Base-by-base conservation (phyloP, 129 eudicot genomes). In the Apium graveolens region DNA sequence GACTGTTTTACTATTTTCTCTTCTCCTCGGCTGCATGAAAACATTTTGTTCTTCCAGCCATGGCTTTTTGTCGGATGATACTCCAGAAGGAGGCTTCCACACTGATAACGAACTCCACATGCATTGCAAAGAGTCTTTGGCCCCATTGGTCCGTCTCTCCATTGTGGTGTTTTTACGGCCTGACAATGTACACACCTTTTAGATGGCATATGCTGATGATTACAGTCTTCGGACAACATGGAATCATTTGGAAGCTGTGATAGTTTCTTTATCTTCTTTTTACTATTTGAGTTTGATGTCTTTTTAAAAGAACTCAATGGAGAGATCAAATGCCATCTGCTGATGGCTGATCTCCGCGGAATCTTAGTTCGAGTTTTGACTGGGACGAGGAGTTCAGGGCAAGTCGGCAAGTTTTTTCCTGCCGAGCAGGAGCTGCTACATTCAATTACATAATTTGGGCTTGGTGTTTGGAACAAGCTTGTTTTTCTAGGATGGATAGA, bases 371-470 rank as follows among this genome's bases (percentile, higher is more conserved):
- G 84, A 68, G 88, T 69, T 81, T 85, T 86, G 18, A 81, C 91
- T 0, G 89, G 90, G 60, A 83, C 65, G 24, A 70, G 75, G 71
- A 81, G 77, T 41, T 80, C 83, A 31, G 76, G 76, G 57, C 82
- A 80, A 65, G 84, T 66, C 7, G 88, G 74, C 43, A 87, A 9
- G n/a, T 81, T 81, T 76, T 86, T 89, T 24, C 79, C 91, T 20
- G 73, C 80, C 32, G 96, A 89, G 82, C 86, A 82, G 60, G 96
- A 85, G 70, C 84, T 80, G 77, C 86, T 86, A 82, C 90, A 86
- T 82, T 93, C 98, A 10, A 89, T 87, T 44, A 91, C 97, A 4
- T 93, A 91, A 55, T 80, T 84, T 4, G 97, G 91, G 85, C 92
- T 89, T 21, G 87, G 87, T 70, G 89, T 82, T 73, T 86, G 97